Base-by-base conservation (phyloP, 2,329 filamentous ascomycete species). In the Neopestalotiopsis sp. region DNA sequence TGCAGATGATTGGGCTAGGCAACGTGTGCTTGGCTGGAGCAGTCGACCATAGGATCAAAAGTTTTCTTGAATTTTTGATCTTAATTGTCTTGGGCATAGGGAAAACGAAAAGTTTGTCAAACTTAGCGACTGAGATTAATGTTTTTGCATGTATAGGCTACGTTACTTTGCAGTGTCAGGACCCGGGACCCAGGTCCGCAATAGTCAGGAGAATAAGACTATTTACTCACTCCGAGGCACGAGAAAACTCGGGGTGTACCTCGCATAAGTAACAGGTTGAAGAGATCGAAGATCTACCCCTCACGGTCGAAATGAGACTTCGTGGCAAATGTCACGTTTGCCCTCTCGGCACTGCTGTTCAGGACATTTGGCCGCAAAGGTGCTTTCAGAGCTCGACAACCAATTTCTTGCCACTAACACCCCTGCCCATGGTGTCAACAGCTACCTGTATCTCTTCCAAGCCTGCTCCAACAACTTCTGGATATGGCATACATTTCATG, bases 391-490 rank as follows among this genome's bases (percentile, higher is more conserved):
- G 4, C 60, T 58, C 30, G 20, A 83, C 77, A 20, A 84, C 81
- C 24, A 84, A 24, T 72, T 85, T 85, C 72, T 78, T 78, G 1
- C 79, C 83, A 10, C 80, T 82, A 2, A 84, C 80, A 2, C 82
- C 81, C 62, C 79, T 76, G 56, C 70, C 77, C 3, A 80, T 71
- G 1, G 77, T 40, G 71, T 83, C 78, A 45, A 84, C 68, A 0
- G 77, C 83, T 9, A 77, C 78, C 67, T 86, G 82, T 3, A 85
- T 75, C 42, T 75, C 78, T 59, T 81, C 81, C 32, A 86, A 71
- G 14, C 84, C 84, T 4, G 80, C 75, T 5, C 82, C 81, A 1
- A 82, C 76, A 58, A 85, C 71, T 38, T 77, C 64, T 2, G 82
- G 78, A 42, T 80, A 74, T 0, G 84, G 83, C 56, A 80, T 79